These are phyloP conservation scores for Endoconidiophora laricicola DNA, from an alignment of 2,329 filamentous ascomycete species.

Conservation along the genomic window DNA sequence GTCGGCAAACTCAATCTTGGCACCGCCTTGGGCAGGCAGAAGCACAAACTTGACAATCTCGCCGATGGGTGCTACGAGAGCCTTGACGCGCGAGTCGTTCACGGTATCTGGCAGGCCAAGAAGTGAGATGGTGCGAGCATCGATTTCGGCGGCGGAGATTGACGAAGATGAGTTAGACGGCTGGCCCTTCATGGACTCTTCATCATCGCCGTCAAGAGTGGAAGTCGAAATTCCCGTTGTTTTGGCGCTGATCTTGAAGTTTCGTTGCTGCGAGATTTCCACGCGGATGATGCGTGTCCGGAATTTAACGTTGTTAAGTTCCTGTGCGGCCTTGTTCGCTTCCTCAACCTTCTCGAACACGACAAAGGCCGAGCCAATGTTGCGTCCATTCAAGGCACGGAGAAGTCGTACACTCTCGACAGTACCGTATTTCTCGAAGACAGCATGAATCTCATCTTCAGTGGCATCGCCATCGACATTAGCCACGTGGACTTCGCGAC, in stretches of 20 bases:
- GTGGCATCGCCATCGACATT: constrained; percentile 45
- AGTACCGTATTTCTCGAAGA: constrained; percentile 61
- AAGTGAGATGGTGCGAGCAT: constrained; percentile 59
- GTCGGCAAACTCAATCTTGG: constrained; percentile 66
- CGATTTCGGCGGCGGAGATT: constrained; percentile 22
- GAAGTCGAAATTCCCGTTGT: constrained; percentile 20
- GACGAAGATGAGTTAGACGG: constrained; percentile 10
- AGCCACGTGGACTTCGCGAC: constrained; percentile 66
- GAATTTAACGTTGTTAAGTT: constrained; percentile 55
- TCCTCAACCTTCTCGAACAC: constrained; percentile 57
- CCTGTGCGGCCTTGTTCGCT: constrained; percentile 45
- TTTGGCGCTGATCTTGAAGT: constrained; percentile 38
- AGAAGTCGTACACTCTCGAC: constrained; percentile 59
- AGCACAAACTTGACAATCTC: constrained; percentile 59
- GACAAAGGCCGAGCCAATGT: constrained; percentile 66
- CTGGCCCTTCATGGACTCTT: constrained; percentile 20
- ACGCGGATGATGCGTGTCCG: constrained; percentile 52
- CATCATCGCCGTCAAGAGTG: constrained; percentile 16
- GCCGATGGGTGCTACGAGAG: constrained; percentile 55
- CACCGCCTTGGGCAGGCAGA: constrained; percentile 67
- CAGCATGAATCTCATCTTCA: constrained; percentile 51
- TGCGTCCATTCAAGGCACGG: constrained; percentile 47
- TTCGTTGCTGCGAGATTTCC: constrained; percentile 38
- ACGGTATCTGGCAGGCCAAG: constrained; percentile 84
- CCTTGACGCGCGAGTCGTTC: constrained; percentile 67